These are phyloP conservation scores for Aegilops longissima DNA, from an alignment of 176 grass and related monocot genomes.

Conservation along the genomic window DNA sequence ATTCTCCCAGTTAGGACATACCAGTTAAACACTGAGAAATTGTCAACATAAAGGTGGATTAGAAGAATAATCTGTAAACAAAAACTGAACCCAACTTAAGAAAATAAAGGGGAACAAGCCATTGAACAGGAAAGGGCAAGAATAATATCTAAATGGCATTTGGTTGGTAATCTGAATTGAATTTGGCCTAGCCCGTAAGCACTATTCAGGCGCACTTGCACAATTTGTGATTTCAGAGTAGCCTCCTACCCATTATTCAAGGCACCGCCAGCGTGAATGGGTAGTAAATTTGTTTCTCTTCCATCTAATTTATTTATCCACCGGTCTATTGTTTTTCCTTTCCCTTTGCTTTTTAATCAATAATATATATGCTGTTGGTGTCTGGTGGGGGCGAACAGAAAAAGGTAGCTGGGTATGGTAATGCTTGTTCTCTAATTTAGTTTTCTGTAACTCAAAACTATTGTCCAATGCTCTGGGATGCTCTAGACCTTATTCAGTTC, in stretches of 20 bases:
- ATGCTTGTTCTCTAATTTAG: constrained; percentile 19
- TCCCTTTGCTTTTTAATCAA: neutral
- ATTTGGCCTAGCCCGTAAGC: constrained; percentile 6
- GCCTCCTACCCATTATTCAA: constrained; percentile 3
- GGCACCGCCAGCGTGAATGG: neutral
- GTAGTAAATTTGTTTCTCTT: constrained; percentile 2
- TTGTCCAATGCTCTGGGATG: neutral
- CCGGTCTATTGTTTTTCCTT: neutral
- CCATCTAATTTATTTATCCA: constrained; percentile 1
- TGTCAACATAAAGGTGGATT: constrained; percentile 6
- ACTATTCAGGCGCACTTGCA: neutral
- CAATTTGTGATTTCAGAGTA: neutral
- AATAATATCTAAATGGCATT: neutral
- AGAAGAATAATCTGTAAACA: constrained; percentile 1
- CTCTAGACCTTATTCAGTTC: neutral
- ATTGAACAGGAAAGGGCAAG: neutral
- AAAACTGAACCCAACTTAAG: constrained; percentile 2
- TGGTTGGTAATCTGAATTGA: neutral
- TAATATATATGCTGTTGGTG: neutral
- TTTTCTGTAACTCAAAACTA: neutral
- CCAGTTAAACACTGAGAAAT: neutral
- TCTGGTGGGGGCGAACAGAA: neutral
- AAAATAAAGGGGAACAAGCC: neutral
- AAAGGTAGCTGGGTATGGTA: neutral
- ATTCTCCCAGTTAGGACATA: neutral